These are phyloP conservation scores for Trichosporon sp. DNA, from an alignment of 1,284 basidiomycete genomes.

Conservation along the genomic window DNA sequence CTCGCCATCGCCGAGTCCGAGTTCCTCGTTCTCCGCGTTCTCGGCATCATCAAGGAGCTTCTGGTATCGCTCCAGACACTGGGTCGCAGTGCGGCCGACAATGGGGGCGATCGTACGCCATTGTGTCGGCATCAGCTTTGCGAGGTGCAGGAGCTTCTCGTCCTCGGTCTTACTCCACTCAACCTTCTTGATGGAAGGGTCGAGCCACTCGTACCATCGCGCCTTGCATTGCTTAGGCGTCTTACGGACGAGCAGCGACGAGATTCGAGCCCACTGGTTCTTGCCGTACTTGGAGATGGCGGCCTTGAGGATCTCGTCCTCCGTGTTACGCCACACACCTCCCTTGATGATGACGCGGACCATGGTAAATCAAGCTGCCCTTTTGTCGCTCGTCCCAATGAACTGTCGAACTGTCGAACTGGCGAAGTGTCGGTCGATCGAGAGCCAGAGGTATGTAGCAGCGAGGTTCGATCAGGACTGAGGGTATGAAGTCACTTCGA, in stretches of 20 bases:
- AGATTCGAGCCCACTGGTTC: slow-evolving; percentile 94
- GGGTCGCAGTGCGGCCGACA: slow-evolving; percentile 97
- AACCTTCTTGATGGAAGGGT: slow-evolving; percentile 99
- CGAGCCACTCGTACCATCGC: slow-evolving; percentile 98
- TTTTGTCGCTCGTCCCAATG: slow-evolving; percentile 23
- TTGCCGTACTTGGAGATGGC: slow-evolving; percentile 97
- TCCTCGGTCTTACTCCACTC: slow-evolving; percentile 99
- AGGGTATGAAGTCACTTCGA: slow-evolving; percentile 6
- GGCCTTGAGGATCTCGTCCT: slow-evolving; percentile 95
- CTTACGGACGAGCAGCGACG: slow-evolving; percentile 94
- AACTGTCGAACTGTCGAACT: neutral
- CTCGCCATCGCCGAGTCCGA: slow-evolving; percentile 82
- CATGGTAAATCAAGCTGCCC: slow-evolving; percentile 25
- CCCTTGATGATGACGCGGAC: slow-evolving; percentile 93
- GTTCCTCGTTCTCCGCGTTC: slow-evolving; percentile 87
- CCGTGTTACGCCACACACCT: slow-evolving; percentile 65
- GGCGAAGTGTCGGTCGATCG: slow-evolving; percentile 14
- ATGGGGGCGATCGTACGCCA: slow-evolving; percentile 99
- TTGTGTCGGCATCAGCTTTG: slow-evolving; percentile 99
- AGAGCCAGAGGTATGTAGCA: neutral
- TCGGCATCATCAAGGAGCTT: slow-evolving; percentile 97
- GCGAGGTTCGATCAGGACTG: neutral
- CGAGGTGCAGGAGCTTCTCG: slow-evolving; percentile 95
- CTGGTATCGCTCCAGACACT: slow-evolving; percentile 98
- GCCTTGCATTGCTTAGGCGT: slow-evolving; percentile 99